Percentiles rank a stretch among this genome's conserved stretches.
Conservation (phyloP, 1,139 yeast species). For the Pichia kudriavzevii region DNA sequence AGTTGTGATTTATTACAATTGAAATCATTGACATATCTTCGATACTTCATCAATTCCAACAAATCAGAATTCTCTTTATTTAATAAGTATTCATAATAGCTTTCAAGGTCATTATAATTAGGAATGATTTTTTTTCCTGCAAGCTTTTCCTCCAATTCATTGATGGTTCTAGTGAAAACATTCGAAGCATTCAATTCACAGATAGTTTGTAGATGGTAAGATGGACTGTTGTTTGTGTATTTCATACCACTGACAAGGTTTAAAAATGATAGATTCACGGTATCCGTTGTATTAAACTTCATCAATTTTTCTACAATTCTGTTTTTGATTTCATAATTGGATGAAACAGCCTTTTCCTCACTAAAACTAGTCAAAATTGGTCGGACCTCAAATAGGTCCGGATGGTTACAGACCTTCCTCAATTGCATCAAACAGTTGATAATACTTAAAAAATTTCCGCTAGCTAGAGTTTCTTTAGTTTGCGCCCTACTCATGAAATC, state of each 20-base stretch:
- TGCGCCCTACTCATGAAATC: slow-evolving; percentile 97
- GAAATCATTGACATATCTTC: slow-evolving; percentile 54
- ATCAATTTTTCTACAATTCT: slow-evolving; percentile 37
- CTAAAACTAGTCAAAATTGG: slow-evolving; percentile 91
- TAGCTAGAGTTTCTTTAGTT: slow-evolving; percentile 85
- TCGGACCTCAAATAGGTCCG: slow-evolving; percentile 91
- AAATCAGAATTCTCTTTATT: slow-evolving; percentile 44
- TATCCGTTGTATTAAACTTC: slow-evolving; percentile 20
- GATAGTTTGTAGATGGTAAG: slow-evolving; percentile 43
- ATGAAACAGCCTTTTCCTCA: slow-evolving; percentile 54
- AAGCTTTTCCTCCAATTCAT: slow-evolving; percentile 31
- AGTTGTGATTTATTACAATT: slow-evolving; percentile 53
- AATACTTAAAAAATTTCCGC: slow-evolving; percentile 91
- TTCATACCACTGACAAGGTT: slow-evolving; percentile 42
- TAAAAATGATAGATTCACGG: slow-evolving; percentile 42
- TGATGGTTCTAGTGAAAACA: slow-evolving; percentile 38
- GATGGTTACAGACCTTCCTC: slow-evolving; percentile 96
- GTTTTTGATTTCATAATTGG: slow-evolving; percentile 41
- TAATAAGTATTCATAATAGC: slow-evolving; percentile 53
- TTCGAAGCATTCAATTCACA: slow-evolving; percentile 40
- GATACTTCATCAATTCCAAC: slow-evolving; percentile 47
- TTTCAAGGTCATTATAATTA: slow-evolving; percentile 45
- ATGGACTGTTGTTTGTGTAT: slow-evolving; percentile 41
- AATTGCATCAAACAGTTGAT: slow-evolving; percentile 97
- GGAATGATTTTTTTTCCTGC: slow-evolving; percentile 30